Percentiles rank a stretch among this genome's conserved stretches.
phyloP scores from a whole-genome alignment of 2,329 filamentous ascomycete species.

The Zymoseptoria passerinii region DNA sequence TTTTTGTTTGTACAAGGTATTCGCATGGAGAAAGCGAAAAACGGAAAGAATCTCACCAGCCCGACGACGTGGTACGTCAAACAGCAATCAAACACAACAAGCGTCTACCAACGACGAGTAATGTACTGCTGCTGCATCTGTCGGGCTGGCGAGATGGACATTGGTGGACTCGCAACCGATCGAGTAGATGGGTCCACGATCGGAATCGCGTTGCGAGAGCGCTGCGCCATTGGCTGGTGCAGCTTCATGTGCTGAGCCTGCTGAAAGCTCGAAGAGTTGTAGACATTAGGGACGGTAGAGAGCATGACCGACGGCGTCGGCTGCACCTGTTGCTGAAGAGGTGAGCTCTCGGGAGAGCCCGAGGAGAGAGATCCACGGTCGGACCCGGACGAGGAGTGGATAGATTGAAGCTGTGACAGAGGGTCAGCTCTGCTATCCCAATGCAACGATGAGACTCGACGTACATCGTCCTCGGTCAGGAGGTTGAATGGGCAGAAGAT shows the following conservation, averaged over 20 bases:
- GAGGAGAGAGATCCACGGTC: slow-evolving; percentile 93
- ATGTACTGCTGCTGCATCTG: slow-evolving; percentile 50
- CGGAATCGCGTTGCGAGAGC: slow-evolving; percentile 88
- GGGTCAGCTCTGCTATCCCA: slow-evolving; percentile 29
- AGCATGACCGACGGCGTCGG: slow-evolving; percentile 65
- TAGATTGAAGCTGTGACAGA: slow-evolving; percentile 66
- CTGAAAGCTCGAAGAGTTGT: slow-evolving; percentile 52
- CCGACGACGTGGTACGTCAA: slow-evolving; percentile 19
- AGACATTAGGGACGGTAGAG: slow-evolving; percentile 46
- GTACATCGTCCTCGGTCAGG: slow-evolving; percentile 86
- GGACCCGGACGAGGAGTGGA: slow-evolving; percentile 71
- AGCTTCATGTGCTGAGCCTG: slow-evolving; percentile 61
- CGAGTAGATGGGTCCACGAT: slow-evolving; percentile 95
- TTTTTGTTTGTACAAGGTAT: slow-evolving; percentile 21
- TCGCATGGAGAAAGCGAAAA: slow-evolving; percentile 4
- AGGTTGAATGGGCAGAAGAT: slow-evolving; percentile 84
- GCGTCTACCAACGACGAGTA: slow-evolving; percentile 40
- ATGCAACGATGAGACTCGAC: slow-evolving; percentile 16
- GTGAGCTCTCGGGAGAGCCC: slow-evolving; percentile 85
- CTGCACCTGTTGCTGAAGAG: slow-evolving; percentile 72
- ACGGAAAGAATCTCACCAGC: slow-evolving; percentile 17
- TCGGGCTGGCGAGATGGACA: slow-evolving; percentile 57
- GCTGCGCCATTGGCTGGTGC: slow-evolving; percentile 82
- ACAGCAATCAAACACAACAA: slow-evolving; percentile 12
- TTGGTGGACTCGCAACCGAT: slow-evolving; percentile 73